A percentile compares a stretch with the other conserved stretches of the same genome.
Evolutionary conservation across 441 rosid species (phyloP).

Genomic region (Iberis amara): DNA sequence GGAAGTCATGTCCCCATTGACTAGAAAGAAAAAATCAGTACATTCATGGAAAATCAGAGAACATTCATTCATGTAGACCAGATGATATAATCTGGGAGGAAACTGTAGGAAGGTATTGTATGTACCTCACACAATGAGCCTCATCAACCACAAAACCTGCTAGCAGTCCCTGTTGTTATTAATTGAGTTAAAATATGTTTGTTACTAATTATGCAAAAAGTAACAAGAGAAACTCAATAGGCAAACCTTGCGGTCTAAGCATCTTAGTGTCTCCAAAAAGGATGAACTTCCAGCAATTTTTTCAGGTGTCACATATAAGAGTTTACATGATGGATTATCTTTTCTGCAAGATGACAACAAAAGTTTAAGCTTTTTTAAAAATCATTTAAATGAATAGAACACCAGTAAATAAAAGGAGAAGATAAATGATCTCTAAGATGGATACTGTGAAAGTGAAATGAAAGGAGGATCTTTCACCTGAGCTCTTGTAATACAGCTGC

Average conservation of each 20-base stretch:
- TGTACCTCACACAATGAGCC: conserved; percentile 90
- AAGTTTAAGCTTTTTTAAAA: conserved; percentile 6
- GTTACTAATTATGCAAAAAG: conserved; percentile 15
- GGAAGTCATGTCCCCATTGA: conserved; percentile 98
- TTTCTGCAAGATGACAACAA: conserved; percentile 34
- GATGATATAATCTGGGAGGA: too few species aligned
- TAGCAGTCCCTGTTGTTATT: conserved; percentile 50
- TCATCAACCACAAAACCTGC: conserved; percentile 92
- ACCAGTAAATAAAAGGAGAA: not conserved
- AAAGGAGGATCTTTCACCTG: conserved; percentile 42
- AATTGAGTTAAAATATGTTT: conserved; percentile 1
- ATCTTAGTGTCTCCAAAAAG: conserved; percentile 57
- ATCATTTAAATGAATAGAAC: not conserved
- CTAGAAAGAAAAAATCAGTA: conserved; percentile 32
- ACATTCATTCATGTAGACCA: too few species aligned
- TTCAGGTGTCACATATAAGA: conserved; percentile 88
- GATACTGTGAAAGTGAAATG: conserved; percentile 1
- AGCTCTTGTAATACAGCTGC: conserved; percentile 76
- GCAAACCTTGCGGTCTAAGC: conserved; percentile 64
- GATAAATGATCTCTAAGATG: conserved; percentile 1
- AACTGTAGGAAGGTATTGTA: not conserved
- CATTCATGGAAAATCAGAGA: not conserved
- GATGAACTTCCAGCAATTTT: conserved; percentile 67
- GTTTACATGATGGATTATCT: conserved; percentile 77
- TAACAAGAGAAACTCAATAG: conserved; percentile 6